Base-by-base conservation (phyloP, 768 basidiomycete genomes). In the Lactarius quietus region DNA sequence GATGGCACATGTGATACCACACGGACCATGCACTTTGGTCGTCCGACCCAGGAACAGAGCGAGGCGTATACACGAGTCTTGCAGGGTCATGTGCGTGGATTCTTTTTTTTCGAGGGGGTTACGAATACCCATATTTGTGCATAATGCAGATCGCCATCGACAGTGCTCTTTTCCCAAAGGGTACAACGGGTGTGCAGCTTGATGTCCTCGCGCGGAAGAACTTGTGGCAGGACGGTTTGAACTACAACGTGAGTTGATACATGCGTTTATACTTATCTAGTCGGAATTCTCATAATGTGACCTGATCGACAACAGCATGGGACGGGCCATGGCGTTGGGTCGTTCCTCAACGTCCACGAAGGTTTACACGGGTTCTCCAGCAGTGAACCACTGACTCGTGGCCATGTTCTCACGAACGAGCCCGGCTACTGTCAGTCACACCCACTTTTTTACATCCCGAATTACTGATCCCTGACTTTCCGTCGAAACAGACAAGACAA, bases 41-140 rank as follows among this genome's bases (percentile, higher is more conserved):
- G 87, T n/a, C 91, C 92, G 8, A 86, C 88, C n/a, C 66, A 80
- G n/a, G 89, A 93, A 68, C 88, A 93, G 74, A 88, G 86, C 73
- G 90, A 95, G 69, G 94, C 96, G 1, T 99, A 87, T 76, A 99
- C 97, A 35, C 83, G 94, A 54, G 97, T 98, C 51, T 75, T 99
- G 63, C 97, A 99, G 77, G 96, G 95, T 9, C 97, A 99, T 78
- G 92, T 93, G 80, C 72, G 91, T 83, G 64, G 64, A 70, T 20
- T 43, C 63, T 56, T 66, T 72, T 72, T 65, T 70, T 36, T 26
- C 59, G 69, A 9, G 28, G 59, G 43, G 61, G 23, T 1, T 12
- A 67, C 64, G 59, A 54, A 17, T 51, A 45, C 45, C 55, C 67
- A 72, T 61, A 56, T 70, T 74, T 60, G 57, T 54, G 62, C 64